A percentile compares a stretch with the other conserved stretches of the same genome.
Evolutionary conservation across 108 stramenopile genomes (phyloP).

Genomic region (Hondaea fermentalgiana): DNA sequence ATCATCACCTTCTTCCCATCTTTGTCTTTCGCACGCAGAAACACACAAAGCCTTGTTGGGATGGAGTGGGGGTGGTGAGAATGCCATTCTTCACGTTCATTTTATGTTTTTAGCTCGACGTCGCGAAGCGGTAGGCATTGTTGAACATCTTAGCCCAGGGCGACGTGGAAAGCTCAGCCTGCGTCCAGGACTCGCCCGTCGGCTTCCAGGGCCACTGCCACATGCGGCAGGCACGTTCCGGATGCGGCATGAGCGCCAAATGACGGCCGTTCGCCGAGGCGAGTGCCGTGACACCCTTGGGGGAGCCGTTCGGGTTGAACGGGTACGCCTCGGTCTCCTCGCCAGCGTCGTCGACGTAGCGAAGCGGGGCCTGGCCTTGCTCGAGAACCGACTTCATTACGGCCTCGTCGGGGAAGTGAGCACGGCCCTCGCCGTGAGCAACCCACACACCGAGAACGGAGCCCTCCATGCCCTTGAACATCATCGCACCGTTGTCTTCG

Average conservation of each 20-base stretch:
- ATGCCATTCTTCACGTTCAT: not conserved
- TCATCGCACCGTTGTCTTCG: conserved; percentile 59
- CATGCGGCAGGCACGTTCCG: conserved; percentile 85
- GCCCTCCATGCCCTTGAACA: conserved; percentile 94
- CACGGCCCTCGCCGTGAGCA: conserved; percentile 94
- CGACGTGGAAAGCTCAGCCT: conserved; percentile 45
- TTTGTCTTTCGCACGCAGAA: not conserved
- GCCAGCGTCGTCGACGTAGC: conserved; percentile 87
- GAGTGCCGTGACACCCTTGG: conserved; percentile 91
- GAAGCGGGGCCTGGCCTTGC: conserved; percentile 67
- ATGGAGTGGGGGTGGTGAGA: not conserved
- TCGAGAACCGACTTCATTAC: conserved; percentile 58
- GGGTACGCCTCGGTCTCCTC: conserved; percentile 88
- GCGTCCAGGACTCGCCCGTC: conserved; percentile 60
- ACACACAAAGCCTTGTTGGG: too few species aligned
- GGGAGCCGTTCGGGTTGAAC: conserved; percentile 97
- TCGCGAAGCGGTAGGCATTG: conserved; percentile 74
- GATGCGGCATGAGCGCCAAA: conserved; percentile 98
- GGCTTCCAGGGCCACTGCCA: conserved; percentile 99
- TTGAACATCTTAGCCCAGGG: conserved; percentile 99
- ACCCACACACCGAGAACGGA: conserved; percentile 95
- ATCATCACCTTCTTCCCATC: not conserved
- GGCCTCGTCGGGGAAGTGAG: conserved; percentile 80
- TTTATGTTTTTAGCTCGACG: not conserved
- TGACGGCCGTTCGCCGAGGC: conserved; percentile 96